Base-by-base conservation (phyloP, 495 filamentous ascomycete species). In the Neohortaea acidophila region DNA sequence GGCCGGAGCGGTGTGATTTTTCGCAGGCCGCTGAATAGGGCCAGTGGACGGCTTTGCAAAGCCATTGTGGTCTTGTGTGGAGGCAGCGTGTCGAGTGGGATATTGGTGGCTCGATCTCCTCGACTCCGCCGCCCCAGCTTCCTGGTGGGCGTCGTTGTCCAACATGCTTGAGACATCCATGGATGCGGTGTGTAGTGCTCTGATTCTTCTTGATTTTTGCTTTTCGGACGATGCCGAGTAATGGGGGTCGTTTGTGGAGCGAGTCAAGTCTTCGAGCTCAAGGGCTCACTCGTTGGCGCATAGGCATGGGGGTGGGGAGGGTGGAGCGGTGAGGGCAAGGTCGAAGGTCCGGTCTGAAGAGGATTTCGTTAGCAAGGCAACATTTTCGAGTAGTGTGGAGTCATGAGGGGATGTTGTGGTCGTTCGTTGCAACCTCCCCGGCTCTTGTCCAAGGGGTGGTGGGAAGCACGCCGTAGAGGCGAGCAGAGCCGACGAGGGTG, bases 151-250 rank as follows among this genome's bases (percentile, higher is more conserved):
- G 15, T 57, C 56, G 36, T 57, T 47, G 20, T 60, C 56, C 27
- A 66, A 46, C 23, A 66, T 56, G 34, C 54, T 63, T 19, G 61
- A 61, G 38, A 67, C 53, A 39, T 67, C 48, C 64, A 66, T 66
- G 3, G 28, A 15, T 13, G 7, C 14, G 10, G 10, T 3, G 11
- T 27, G 7, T 4, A 12, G 11, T 17, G 14, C 30, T 35, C 24
- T 38, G 32, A 15, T 14, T 4, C 18, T 38, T 2, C 39, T 38
- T 18, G 13, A n/a, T 15, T 13, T 29, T 9, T 17, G 14, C 25
- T 20, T 10, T 29, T 28, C 11, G 4, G 13, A 17, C 4, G 24
- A 26, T 37, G 34, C 22, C 4, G 9, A 26, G 9, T 15, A 26
- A 30, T 9, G 9, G 22, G 4, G 20, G 13, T 3, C 4, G 6